These are phyloP conservation scores for Themeda triandra DNA, from an alignment of 176 grass and related monocot genomes.

Conservation along the genomic window DNA sequence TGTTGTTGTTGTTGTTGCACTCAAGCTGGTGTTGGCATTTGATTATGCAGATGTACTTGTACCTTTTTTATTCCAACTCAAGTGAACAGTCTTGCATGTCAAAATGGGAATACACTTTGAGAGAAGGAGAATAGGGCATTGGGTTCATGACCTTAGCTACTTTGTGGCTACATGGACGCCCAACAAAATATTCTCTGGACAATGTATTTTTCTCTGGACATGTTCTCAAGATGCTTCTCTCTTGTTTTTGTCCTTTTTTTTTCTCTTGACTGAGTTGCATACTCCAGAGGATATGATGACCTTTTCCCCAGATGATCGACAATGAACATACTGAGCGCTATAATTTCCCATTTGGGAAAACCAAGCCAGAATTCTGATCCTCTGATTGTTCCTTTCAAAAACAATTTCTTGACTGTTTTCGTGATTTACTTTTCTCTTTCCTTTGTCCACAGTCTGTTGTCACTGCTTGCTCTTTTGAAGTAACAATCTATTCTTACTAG, in stretches of 20 bases:
- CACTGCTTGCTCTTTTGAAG: neutral
- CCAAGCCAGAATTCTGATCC: constrained; percentile 56
- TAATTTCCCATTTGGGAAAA: constrained; percentile 41
- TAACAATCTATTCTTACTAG: neutral
- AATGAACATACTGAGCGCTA: constrained; percentile 52
- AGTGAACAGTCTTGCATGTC: neutral
- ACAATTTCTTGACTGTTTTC: neutral
- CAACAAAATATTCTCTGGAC: constrained; percentile 21
- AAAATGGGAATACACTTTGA: neutral
- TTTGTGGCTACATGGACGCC: neutral
- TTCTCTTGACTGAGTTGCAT: neutral
- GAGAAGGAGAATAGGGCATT: constrained; percentile 24
- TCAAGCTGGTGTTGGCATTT: neutral
- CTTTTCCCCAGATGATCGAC: constrained; percentile 56
- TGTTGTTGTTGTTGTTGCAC: neutral
- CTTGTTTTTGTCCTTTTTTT: neutral
- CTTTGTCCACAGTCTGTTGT: neutral
- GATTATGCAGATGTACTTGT: neutral
- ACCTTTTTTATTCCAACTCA: too few species aligned
- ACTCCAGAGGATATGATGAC: constrained; percentile 37
- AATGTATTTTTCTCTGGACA: constrained; percentile 11
- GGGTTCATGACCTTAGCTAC: neutral
- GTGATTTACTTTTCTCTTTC: neutral
- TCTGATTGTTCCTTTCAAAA: neutral
- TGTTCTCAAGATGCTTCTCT: neutral